Base-by-base conservation (phyloP, 2,329 filamentous ascomycete genomes). In the Beauveria medogensis region DNA sequence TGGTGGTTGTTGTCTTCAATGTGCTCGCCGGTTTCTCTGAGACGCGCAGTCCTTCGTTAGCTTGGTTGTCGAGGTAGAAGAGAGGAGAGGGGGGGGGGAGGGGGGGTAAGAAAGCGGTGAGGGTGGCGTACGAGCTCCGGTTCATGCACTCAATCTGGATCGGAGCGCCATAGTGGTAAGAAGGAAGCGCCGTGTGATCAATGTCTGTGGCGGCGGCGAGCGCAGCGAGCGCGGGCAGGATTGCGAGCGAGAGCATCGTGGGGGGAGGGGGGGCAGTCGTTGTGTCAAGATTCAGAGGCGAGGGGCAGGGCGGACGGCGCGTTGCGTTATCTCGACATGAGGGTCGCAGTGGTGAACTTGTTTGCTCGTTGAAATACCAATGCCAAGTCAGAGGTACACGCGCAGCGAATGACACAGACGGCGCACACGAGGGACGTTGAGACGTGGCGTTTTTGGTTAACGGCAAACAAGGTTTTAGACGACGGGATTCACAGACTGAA, bases 21-120 rank as follows among this genome's bases (percentile, higher is more conserved):
- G 79, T 96, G 91, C 74, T 96, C 91, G 72, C 91, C 91, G 9
- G 90, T 94, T 68, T 95, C 90, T 69, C 90, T 94, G 71, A 70
- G 14, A 30, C 14, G 10, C 30, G 26, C 9, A 26, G 8, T 2
- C 10, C 5, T 40, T 48, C n/a, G 44, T 59, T 34, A 59, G 56
- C 37, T 26, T 41, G 7, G 58, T 18, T 18, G 26, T 5, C 30
- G 46, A 52, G n/a, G 48, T 37, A 34, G 48, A 34, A 30, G 43
- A 22, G 22, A 22, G 26, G 1, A 26, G 34, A 26, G n/a, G n/a
- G n/a, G n/a, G n/a, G n/a, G n/a, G n/a, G n/a, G n/a, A n/a, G n/a
- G 14, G 34, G 18, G 18, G 30, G 22, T 34, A 47, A 34, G 14
- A 5, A 34, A 34, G 30, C 30, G 30, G 30, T 34, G 16, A 40